phyloP scores from a whole-genome alignment of 176 grass and related monocot genomes.

The Puccinellia tenuiflora region DNA sequence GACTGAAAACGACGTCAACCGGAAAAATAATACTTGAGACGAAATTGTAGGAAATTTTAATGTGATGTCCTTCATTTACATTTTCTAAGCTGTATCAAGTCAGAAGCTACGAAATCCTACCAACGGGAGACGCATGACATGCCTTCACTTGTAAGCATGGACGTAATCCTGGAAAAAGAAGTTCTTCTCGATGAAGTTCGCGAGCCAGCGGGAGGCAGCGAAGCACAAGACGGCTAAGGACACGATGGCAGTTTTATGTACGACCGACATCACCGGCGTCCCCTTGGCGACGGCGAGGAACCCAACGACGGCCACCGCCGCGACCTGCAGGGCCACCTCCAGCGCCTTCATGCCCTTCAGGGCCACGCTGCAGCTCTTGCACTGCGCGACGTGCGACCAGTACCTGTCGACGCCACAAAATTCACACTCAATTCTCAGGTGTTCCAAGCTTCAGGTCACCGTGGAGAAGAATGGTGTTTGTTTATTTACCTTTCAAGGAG shows the following conservation, averaged over 20 bases:
- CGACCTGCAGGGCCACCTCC: constrained; percentile 54
- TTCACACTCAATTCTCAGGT: background rate
- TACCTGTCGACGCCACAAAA: constrained; percentile 39
- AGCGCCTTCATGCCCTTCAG: constrained; percentile 56
- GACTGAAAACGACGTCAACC: too few species aligned
- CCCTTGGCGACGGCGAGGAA: constrained; percentile 54
- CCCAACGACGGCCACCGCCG: constrained; percentile 44
- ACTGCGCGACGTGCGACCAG: constrained; percentile 83
- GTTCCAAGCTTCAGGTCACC: background rate
- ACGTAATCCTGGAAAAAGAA: constrained; percentile 93
- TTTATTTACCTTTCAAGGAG: constrained; percentile 80
- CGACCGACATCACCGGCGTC: constrained; percentile 5
- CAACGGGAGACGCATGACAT: background rate
- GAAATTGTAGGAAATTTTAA: too few species aligned
- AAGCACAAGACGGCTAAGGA: constrained; percentile 60
- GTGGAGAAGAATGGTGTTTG: too few species aligned
- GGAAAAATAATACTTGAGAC: too few species aligned
- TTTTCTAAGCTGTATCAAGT: background rate
- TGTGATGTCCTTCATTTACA: background rate
- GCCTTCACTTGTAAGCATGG: constrained; percentile 70
- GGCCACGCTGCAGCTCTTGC: constrained; percentile 57
- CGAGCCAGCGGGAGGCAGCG: constrained; percentile 54
- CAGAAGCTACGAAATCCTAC: background rate
- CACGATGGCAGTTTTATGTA: constrained; percentile 30
- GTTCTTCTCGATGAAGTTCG: constrained; percentile 74